These are phyloP conservation scores for Arthrobotrys musiformis DNA, from an alignment of 2,329 filamentous ascomycete genomes.

Conservation along the genomic window DNA sequence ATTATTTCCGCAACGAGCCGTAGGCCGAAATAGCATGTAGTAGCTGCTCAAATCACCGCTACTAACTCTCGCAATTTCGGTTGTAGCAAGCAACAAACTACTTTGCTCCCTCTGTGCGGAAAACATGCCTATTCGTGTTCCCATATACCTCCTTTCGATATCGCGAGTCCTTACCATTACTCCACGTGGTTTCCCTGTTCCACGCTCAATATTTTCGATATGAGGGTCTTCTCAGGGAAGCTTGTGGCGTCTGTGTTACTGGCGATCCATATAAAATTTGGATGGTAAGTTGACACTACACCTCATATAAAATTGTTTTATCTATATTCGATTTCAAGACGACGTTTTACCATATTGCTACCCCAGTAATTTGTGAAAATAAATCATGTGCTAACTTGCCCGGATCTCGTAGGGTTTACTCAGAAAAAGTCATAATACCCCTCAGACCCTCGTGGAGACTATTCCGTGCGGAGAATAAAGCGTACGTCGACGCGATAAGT, in stretches of 20 bases:
- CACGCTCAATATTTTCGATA: neutral
- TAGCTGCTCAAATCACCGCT: neutral
- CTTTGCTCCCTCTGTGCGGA: neutral
- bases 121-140: neutral
- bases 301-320: no score
- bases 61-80: neutral
- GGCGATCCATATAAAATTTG: neutral
- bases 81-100: no score
- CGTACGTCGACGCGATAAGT: neutral
- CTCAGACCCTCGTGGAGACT: neutral
- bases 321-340: no score
- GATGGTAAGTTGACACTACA: neutral
- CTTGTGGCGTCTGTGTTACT: neutral
- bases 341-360: no score
- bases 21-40: no score
- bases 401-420: neutral
- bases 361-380: no score
- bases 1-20: no score
- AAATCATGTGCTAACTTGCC: neutral
- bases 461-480: neutral
- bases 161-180: neutral
- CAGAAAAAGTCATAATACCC: neutral
- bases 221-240: neutral
- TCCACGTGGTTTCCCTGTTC: neutral
- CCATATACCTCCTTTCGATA: neutral